Conservation (phyloP, 2,329 filamentous ascomycete genomes). For the Claviceps sp. region DNA sequence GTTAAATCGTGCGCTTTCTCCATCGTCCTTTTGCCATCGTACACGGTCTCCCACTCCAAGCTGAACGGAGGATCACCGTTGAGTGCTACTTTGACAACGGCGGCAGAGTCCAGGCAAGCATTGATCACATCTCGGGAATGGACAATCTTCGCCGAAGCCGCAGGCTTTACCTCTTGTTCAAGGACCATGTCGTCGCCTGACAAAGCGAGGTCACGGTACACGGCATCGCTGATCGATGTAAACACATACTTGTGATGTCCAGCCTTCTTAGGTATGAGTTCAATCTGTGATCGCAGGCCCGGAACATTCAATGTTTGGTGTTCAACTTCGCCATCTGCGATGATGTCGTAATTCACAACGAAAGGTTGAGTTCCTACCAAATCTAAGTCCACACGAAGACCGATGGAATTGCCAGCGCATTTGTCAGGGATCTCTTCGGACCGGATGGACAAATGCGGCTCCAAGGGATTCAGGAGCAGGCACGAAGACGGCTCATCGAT, state of each 20-base stretch:
- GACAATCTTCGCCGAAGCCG: conserved; percentile 65
- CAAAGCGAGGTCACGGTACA: conserved; percentile 59
- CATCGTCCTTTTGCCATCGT: conserved; percentile 72
- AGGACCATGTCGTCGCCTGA: conserved; percentile 49
- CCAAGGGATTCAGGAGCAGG: conserved; percentile 76
- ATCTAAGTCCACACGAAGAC: conserved; percentile 76
- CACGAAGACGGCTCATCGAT: conserved; percentile 92
- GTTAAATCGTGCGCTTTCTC: conserved; percentile 52
- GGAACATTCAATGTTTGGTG: conserved; percentile 43
- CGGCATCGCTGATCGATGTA: conserved; percentile 62
- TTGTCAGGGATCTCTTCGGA: conserved; percentile 83
- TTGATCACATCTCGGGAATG: conserved; percentile 40
- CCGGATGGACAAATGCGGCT: conserved; percentile 63
- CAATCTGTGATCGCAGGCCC: conserved; percentile 71
- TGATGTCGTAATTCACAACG: conserved; percentile 62
- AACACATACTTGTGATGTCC: conserved; percentile 84
- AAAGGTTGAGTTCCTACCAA: conserved; percentile 90
- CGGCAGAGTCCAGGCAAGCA: conserved; percentile 71
- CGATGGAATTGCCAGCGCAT: conserved; percentile 87
- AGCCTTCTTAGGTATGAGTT: conserved; percentile 67
- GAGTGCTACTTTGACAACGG: conserved; percentile 61
- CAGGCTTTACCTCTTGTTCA: conserved; percentile 86
- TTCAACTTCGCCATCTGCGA: conserved; percentile 44
- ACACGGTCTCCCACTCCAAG: conserved; percentile 83
- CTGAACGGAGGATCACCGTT: conserved; percentile 77